phyloP scores from a whole-genome alignment of 306 rosid genomes.

The Oxytropis ochrocephala region DNA sequence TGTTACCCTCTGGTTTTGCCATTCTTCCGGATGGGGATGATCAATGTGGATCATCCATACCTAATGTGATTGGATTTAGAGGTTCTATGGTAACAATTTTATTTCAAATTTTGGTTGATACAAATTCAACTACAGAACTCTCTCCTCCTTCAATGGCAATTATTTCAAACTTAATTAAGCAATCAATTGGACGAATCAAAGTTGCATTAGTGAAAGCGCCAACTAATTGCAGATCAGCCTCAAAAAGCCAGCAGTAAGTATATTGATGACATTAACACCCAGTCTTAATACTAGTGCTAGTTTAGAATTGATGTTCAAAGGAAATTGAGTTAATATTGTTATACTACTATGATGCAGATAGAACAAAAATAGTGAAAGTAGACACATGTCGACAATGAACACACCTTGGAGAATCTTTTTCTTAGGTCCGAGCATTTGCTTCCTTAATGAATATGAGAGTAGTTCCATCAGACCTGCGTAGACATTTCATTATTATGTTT shows the following conservation, averaged over 20 bases:
- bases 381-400: constrained; percentile 30
- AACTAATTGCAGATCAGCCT: too few relatives aligned
- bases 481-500: constrained; percentile 11
- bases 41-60: constrained; percentile 17
- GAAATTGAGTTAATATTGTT: too few relatives aligned
- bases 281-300: neutral
- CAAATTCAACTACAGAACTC: constrained; percentile 46
- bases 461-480: neutral
- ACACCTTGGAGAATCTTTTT: constrained; percentile 41
- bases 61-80: constrained; percentile 41
- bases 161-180: constrained; percentile 42
- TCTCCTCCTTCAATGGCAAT: constrained; percentile 48
- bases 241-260: constrained; percentile 18
- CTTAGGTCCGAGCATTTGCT: constrained; percentile 38
- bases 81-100: constrained; percentile 64
- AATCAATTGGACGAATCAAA: constrained; percentile 52
- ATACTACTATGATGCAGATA: constrained; percentile 8
- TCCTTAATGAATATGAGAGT: constrained; percentile 16
- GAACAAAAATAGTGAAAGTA: neutral
- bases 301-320: too few relatives aligned
- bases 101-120: constrained; percentile 64
- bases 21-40: constrained; percentile 56
- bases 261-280: neutral
- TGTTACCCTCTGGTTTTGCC: constrained; percentile 79
- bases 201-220: constrained; percentile 9